phyloP scores from a whole-genome alignment of 805 yeast genomes.

The Teunomyces gatunensis region DNA sequence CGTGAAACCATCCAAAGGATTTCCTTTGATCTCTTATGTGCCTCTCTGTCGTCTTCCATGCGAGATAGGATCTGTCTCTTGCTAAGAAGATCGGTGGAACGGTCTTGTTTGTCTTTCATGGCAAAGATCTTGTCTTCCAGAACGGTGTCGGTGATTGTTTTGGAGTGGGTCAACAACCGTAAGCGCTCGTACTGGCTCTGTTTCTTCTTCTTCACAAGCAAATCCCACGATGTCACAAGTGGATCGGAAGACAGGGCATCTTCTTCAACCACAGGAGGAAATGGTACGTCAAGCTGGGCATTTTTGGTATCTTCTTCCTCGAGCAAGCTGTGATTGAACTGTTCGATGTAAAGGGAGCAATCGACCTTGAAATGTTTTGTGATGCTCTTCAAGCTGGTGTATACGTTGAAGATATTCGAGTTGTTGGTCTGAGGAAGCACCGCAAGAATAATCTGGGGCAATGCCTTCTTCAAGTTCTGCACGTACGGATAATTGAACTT shows the following conservation, averaged over 20 bases:
- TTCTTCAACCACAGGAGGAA: constrained; percentile 28
- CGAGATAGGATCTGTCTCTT: constrained; percentile 63
- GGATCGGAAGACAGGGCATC: constrained; percentile 23
- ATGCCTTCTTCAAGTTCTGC: constrained; percentile 26
- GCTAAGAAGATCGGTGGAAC: constrained; percentile 21
- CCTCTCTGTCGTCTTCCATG: constrained; percentile 91
- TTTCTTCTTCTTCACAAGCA: constrained; percentile 43
- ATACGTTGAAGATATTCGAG: constrained; percentile 36
- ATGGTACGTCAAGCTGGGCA: constrained; percentile 31
- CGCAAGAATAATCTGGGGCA: constrained; percentile 33
- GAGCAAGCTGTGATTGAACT: constrained; percentile 32
- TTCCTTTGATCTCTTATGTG: constrained; percentile 83
- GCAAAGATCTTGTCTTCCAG: constrained; percentile 26
- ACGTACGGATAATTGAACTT: constrained; percentile 40
- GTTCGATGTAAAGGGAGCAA: constrained; percentile 19
- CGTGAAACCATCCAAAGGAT: constrained; percentile 69
- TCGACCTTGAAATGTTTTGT: constrained; percentile 35
- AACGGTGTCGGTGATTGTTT: constrained; percentile 20
- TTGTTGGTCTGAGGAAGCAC: constrained; percentile 38
- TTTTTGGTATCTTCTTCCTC: constrained; percentile 34
- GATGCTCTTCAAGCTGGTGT: constrained; percentile 33
- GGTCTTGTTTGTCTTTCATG: constrained; percentile 19
- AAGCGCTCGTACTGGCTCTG: constrained; percentile 53
- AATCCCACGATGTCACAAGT: constrained; percentile 44
- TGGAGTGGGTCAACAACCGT: constrained; percentile 34